Base-by-base conservation (phyloP, 2,329 filamentous ascomycete species). In the Nigrograna mackinnonii region DNA sequence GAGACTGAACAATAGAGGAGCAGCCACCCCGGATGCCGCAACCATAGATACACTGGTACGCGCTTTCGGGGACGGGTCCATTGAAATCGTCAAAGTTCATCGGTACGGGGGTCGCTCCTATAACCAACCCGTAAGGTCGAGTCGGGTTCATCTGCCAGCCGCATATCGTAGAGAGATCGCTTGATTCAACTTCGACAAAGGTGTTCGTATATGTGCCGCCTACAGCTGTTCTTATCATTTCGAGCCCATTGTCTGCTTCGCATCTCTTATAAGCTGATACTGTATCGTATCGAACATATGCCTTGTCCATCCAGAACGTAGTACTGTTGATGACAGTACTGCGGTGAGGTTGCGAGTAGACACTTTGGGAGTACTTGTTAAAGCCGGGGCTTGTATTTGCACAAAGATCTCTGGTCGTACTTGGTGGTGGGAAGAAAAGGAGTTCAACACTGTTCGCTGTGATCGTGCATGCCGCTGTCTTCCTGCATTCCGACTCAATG, bases 291-390 rank as follows among this genome's bases (percentile, higher is more conserved):
- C 36, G 20, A n/a, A 47, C 32, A 20, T 47, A 47, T 1, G 44
- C 44, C 37, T 47, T 47, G 31, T 47, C 44, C 6, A 14, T 12
- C 44, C 44, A 47, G 19, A 31, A 47, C 11, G 44, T 47, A 14
- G 30, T 47, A 5, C 12, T 6, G 19, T 43, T 47, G n/a, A 47
- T 22, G 6, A 47, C 30, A 6, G 44, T 26, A n/a, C 13, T 14
- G 3, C 12, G 12, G 24, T 43, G 44, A 31, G 44, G 40, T 4
- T 47, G 35, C 4, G 35, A 26, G 14, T 18, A 47, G 4, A 47
- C 37, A 2, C 13, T n/a, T 17, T 19, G 13, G 13, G 40, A 47
- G 31, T 48, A 44, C 11, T 40, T 44, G 16, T 47, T 37, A 39
- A 14, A 47, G 4, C 41, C 37, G 20, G 46, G 42, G n/a, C 14